phyloP scores from a whole-genome alignment of 2,329 filamentous ascomycete genomes.

The Thielaviopsis ethacetica region DNA sequence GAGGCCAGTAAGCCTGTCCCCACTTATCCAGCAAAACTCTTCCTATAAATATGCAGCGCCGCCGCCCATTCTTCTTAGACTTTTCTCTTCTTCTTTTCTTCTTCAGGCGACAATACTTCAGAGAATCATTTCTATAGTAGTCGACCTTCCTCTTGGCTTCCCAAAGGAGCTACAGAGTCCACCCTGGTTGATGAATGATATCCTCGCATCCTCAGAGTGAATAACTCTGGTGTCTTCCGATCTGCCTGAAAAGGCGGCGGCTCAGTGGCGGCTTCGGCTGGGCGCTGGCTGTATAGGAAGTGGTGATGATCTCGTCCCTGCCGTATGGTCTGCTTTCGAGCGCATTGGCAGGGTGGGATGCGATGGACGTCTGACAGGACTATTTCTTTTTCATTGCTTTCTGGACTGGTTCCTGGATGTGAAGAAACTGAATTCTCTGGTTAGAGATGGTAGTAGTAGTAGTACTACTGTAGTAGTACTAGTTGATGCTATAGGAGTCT shows the following conservation, averaged over 20 bases:
- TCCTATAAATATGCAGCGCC: neutral
- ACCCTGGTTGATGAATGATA: conserved; percentile 88
- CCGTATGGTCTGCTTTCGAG: conserved; percentile 56
- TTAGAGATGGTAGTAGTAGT: too few relatives aligned
- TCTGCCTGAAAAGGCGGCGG: conserved; percentile 48
- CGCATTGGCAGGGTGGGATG: conserved; percentile 61
- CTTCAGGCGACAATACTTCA: conserved; percentile 15
- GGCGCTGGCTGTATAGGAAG: conserved; percentile 53
- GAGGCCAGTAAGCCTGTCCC: neutral
- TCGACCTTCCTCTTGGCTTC: conserved; percentile 79
- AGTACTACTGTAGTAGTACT: too few relatives aligned
- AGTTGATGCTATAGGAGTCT: too few relatives aligned
- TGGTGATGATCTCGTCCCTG: conserved; percentile 90
- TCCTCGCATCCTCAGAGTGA: conserved; percentile 86
- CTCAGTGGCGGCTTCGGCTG: conserved; percentile 12
- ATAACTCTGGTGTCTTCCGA: conserved; percentile 44
- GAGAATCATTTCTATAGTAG: conserved; percentile 98
- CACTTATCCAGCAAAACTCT: neutral
- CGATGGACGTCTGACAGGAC: conserved; percentile 80
- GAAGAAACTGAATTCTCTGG: neutral
- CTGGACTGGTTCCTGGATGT: neutral
- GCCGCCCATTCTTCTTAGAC: neutral
- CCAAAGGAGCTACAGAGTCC: conserved; percentile 81
- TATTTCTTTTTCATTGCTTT: conserved; percentile 12
- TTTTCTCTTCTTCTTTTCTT: conserved; percentile 4